Evolutionary conservation across 2,329 filamentous ascomycete genomes (phyloP).

Genomic region (Stemphylium lycopersici): DNA sequence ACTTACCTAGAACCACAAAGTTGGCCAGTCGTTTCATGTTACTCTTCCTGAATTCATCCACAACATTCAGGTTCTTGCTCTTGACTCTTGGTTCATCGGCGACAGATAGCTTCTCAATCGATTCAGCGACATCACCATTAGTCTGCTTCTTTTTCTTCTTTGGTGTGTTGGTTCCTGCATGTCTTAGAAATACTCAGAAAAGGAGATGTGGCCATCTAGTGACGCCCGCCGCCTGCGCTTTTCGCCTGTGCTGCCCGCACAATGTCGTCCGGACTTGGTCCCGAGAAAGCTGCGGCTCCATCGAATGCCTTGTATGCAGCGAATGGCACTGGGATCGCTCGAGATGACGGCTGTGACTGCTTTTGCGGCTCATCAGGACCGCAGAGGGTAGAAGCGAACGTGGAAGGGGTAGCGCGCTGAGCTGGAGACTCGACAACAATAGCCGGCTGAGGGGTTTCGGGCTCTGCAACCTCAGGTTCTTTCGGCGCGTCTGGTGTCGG

Average conservation of each 20-base stretch:
- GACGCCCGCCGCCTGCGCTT: slow-evolving; percentile 49
- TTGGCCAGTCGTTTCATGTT: slow-evolving; percentile 81
- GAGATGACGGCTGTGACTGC: background rate
- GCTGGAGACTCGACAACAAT: slow-evolving; percentile 38
- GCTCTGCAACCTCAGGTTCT: slow-evolving; percentile 17
- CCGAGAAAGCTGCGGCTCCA: slow-evolving; percentile 70
- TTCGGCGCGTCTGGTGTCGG: slow-evolving; percentile 27
- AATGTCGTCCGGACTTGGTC: slow-evolving; percentile 89
- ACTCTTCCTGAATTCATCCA: slow-evolving; percentile 78
- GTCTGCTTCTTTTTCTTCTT: slow-evolving; percentile 34
- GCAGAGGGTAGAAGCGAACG: slow-evolving; percentile 59
- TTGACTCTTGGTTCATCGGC: slow-evolving; percentile 60
- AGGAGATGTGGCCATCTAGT: slow-evolving; percentile 27
- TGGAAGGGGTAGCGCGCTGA: slow-evolving; percentile 56
- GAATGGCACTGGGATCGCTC: slow-evolving; percentile 50
- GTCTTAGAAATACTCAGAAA: slow-evolving; percentile 27
- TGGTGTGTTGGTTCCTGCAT: slow-evolving; percentile 28
- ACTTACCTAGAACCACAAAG: slow-evolving; percentile 88
- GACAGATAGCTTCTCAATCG: slow-evolving; percentile 56
- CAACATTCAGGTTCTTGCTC: slow-evolving; percentile 82
- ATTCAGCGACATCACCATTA: slow-evolving; percentile 51
- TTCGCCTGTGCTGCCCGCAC: slow-evolving; percentile 78
- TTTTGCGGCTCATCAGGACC: slow-evolving; percentile 30
- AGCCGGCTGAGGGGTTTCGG: slow-evolving; percentile 24
- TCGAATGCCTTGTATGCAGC: slow-evolving; percentile 44